Conservation (phyloP, 2,329 filamentous ascomycete species). For the Zymoseptoria pseudotritici region DNA sequence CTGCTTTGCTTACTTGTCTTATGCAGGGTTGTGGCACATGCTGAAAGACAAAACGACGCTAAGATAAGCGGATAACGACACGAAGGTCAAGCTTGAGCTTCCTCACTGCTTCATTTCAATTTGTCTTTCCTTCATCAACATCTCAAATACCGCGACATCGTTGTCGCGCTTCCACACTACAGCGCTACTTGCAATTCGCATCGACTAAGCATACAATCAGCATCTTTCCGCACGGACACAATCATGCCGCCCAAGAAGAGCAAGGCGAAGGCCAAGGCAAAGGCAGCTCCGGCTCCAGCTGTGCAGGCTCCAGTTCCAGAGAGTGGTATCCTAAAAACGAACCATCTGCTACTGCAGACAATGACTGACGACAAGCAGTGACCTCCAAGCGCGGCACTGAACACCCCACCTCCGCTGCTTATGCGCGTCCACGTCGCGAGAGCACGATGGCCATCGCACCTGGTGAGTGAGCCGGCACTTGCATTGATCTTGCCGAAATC, state of each 20-base stretch:
- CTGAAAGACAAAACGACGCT: not conserved
- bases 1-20: not conserved
- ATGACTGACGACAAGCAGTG: constrained; percentile 10
- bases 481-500: too few relatives aligned
- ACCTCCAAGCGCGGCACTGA: constrained; percentile 21
- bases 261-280: constrained; percentile 3
- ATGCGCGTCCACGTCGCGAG: constrained; percentile 17
- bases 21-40: not conserved
- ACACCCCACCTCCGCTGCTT: constrained; percentile 23
- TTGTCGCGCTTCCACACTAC: not conserved
- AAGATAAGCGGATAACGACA: not conserved
- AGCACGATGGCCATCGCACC: not conserved
- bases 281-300: not conserved
- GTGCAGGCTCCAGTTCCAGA: not conserved
- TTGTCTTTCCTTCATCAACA: not conserved
- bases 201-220: not conserved
- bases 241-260: constrained; percentile 21
- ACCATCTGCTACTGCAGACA: constrained; percentile 1
- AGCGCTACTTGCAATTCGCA: not conserved
- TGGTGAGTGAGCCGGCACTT: not conserved
- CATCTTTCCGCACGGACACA: not conserved
- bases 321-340: not conserved
- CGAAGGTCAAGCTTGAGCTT: not conserved
- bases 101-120: not conserved
- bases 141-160: not conserved